A percentile compares a stretch with the other conserved stretches of the same genome.
Conservation (phyloP, 768 basidiomycete species). For the Gymnopilus junonius region DNA sequence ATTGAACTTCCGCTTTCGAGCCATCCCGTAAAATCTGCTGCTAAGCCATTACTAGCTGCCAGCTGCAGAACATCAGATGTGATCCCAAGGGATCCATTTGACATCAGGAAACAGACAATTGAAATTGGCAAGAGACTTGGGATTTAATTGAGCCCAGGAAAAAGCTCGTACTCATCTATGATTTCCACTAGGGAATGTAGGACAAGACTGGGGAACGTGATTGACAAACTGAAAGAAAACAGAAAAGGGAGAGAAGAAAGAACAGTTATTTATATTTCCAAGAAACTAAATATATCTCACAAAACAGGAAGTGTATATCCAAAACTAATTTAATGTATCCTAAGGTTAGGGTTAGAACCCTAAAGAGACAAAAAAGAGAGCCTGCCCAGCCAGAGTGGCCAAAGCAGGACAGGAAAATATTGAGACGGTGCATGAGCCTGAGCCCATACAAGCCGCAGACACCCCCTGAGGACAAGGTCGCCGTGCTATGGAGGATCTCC, state of each 20-base stretch:
- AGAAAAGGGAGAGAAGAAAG: neutral
- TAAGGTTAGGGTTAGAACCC: constrained; percentile 55
- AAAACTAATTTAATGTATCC: neutral
- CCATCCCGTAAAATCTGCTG: too few relatives aligned
- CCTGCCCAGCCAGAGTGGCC: constrained; percentile 68
- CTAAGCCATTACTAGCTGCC: too few relatives aligned
- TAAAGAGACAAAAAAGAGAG: constrained; percentile 40
- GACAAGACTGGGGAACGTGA: too few relatives aligned
- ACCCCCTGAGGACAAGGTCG: constrained; percentile 73
- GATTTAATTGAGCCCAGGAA: too few relatives aligned
- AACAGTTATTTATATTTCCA: neutral
- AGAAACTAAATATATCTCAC: neutral
- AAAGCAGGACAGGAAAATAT: constrained; percentile 79
- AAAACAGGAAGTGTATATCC: neutral
- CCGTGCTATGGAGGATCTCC: constrained; percentile 70
- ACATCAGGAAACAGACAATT: too few relatives aligned
- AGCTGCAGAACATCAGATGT: too few relatives aligned
- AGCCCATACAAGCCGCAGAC: constrained; percentile 66
- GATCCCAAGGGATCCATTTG: too few relatives aligned
- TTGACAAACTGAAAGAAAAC: too few relatives aligned
- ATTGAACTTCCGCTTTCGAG: too few relatives aligned
- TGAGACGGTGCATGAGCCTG: constrained; percentile 79
- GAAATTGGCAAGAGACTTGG: too few relatives aligned
- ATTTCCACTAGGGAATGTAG: too few relatives aligned
- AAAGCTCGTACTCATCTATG: too few relatives aligned